phyloP scores from a whole-genome alignment of 1,284 basidiomycete species.

The Peniophora sp. region DNA sequence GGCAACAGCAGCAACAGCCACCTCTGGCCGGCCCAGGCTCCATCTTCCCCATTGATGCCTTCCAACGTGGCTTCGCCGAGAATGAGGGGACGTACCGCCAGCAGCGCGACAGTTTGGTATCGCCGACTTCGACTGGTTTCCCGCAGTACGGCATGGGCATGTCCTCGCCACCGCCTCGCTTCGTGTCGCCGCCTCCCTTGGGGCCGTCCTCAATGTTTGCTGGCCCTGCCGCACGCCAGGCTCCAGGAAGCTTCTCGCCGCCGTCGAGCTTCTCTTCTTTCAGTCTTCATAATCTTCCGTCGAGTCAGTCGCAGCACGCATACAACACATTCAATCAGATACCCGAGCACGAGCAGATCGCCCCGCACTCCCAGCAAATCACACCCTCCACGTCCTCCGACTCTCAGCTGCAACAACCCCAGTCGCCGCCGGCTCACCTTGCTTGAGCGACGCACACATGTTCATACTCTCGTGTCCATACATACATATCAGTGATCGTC shows the following conservation, averaged over 20 bases:
- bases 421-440: too few relatives aligned
- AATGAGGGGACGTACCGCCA: slow-evolving; percentile 21
- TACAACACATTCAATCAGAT: slow-evolving; percentile 38
- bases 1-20: slow-evolving; percentile 43
- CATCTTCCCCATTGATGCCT: slow-evolving; percentile 27
- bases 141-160: slow-evolving; percentile 34
- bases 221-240: slow-evolving; percentile 4
- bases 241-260: slow-evolving; percentile 21
- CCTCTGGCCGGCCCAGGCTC: slow-evolving; percentile 17
- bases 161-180: slow-evolving; percentile 32
- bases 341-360: slow-evolving; percentile 51
- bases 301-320: slow-evolving; percentile 1
- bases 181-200: slow-evolving; percentile 37
- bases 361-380: too few relatives aligned
- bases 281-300: slow-evolving; percentile 26
- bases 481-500: too few relatives aligned
- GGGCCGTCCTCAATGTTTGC: slow-evolving; percentile 13
- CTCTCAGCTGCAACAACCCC: too few relatives aligned
- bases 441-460: too few relatives aligned
- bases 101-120: slow-evolving; percentile 31
- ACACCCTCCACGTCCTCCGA: too few relatives aligned
- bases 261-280: slow-evolving; percentile 53
- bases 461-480: too few relatives aligned
- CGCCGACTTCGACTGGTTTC: slow-evolving; percentile 26
- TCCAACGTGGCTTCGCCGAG: slow-evolving; percentile 28